A percentile compares a stretch with the other conserved stretches of the same genome.
phyloP scores from a whole-genome alignment of 805 yeast species.

The Candida morakotiae region DNA sequence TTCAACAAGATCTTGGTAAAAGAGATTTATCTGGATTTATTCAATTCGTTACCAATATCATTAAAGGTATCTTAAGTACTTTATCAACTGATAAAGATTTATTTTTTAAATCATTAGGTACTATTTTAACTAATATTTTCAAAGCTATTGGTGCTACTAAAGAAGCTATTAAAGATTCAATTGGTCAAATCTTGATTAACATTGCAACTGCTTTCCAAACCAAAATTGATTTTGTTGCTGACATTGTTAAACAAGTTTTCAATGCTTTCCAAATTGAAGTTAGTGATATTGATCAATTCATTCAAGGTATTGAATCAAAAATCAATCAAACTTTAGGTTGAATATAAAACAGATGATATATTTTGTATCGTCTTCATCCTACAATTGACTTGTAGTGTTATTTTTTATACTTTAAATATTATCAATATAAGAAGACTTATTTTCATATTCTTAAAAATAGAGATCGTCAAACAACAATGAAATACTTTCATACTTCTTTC shows the following conservation, averaged over 20 bases:
- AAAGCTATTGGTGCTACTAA: conserved; percentile 3
- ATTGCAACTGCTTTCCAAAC: neutral
- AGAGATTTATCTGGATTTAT: conserved; percentile 1
- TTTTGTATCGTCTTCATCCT: too few species aligned
- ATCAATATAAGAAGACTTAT: too few species aligned
- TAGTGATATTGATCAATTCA: neutral
- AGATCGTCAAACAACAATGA: too few species aligned
- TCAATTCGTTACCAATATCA: neutral
- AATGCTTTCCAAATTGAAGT: conserved; percentile 2
- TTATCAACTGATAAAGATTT: neutral
- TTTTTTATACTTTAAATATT: too few species aligned
- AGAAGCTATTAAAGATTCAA: conserved; percentile 2
- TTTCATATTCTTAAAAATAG: too few species aligned
- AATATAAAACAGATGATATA: too few species aligned
- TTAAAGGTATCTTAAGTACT: conserved; percentile 2
- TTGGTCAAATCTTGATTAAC: conserved; percentile 2
- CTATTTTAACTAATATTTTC: conserved; percentile 1
- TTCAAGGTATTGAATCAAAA: conserved; percentile 1
- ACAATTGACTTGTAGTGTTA: too few species aligned
- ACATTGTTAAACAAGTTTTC: conserved; percentile 1
- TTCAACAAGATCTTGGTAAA: conserved; percentile 1
- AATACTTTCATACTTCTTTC: too few species aligned
- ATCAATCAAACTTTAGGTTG: neutral
- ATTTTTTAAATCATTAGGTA: neutral
- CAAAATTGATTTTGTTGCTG: neutral